phyloP scores from a whole-genome alignment of 2,329 filamentous ascomycete species.

The Phoma sp. region DNA sequence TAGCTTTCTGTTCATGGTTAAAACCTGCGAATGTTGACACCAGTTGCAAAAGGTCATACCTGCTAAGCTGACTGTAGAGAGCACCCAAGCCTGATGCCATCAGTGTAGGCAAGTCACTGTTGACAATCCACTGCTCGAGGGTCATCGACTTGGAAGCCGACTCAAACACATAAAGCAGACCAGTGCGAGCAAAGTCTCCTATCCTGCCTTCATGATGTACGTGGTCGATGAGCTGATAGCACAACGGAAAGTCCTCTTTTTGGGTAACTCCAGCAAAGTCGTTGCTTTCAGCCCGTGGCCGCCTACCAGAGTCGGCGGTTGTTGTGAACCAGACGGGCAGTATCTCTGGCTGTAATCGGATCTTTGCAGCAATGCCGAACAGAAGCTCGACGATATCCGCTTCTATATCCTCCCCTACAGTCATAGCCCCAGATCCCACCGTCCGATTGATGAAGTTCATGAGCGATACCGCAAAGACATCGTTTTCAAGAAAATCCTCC shows the following conservation, averaged over 20 bases:
- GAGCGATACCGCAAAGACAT: conserved; percentile 82
- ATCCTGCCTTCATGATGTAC: conserved; percentile 95
- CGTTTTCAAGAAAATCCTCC: conserved; percentile 89
- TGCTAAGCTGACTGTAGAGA: conserved; percentile 71
- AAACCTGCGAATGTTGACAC: background rate
- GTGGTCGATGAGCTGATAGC: conserved; percentile 94
- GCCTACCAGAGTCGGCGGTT: conserved; percentile 48
- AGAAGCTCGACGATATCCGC: conserved; percentile 88
- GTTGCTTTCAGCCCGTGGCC: conserved; percentile 59
- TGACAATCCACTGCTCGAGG: conserved; percentile 94
- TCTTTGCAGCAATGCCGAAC: conserved; percentile 97
- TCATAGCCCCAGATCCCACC: conserved; percentile 73
- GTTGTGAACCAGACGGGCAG: conserved; percentile 85
- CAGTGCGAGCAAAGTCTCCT: conserved; percentile 94
- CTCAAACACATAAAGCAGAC: conserved; percentile 93
- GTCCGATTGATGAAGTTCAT: conserved; percentile 85
- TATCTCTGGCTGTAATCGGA: conserved; percentile 84
- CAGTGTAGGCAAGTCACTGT: conserved; percentile 92
- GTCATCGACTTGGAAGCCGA: conserved; percentile 81
- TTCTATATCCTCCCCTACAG: conserved; percentile 81
- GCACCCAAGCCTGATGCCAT: conserved; percentile 96
- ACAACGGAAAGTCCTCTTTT: conserved; percentile 90
- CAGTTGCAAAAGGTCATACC: conserved; percentile 46
- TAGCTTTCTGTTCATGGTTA: conserved; percentile 65
- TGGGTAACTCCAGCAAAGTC: conserved; percentile 85